Conservation (phyloP, 495 filamentous ascomycete species). For the Penicillium chermesinum region DNA sequence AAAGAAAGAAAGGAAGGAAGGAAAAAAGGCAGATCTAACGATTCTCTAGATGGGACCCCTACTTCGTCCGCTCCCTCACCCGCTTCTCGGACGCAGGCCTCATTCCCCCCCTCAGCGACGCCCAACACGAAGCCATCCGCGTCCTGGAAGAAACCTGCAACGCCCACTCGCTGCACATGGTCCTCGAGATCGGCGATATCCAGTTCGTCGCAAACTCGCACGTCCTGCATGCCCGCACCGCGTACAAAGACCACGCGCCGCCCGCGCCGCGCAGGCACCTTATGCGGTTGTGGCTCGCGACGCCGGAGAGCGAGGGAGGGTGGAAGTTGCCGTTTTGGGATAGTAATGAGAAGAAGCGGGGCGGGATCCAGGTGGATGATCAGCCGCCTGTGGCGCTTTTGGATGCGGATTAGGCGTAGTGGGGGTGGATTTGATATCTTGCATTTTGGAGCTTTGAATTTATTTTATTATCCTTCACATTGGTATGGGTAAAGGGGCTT, state of each 20-base stretch:
- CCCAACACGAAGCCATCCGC: slow-evolving; percentile 57
- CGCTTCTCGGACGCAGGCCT: slow-evolving; percentile 62
- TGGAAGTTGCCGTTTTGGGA: slow-evolving; percentile 83
- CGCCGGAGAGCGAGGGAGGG: slow-evolving; percentile 75
- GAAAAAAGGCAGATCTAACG: background rate
- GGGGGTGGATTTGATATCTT: too few relatives aligned
- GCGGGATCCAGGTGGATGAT: slow-evolving; percentile 83
- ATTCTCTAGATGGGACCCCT: slow-evolving; percentile 68
- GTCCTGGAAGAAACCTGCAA: slow-evolving; percentile 65
- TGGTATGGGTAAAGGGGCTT: too few relatives aligned
- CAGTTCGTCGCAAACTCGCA: slow-evolving; percentile 70
- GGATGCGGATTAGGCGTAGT: slow-evolving; percentile 58
- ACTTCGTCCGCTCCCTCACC: slow-evolving; percentile 63
- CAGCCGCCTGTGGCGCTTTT: slow-evolving; percentile 60
- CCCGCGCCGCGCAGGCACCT: slow-evolving; percentile 63
- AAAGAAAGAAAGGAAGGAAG: too few relatives aligned
- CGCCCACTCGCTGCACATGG: slow-evolving; percentile 64
- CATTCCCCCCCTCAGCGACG: slow-evolving; percentile 60
- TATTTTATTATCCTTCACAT: too few relatives aligned
- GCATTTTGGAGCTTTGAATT: too few relatives aligned
- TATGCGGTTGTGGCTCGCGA: slow-evolving; percentile 81
- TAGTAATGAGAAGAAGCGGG: slow-evolving; percentile 74
- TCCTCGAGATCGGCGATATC: slow-evolving; percentile 74
- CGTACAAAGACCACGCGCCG: slow-evolving; percentile 60
- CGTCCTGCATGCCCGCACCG: slow-evolving; percentile 64